phyloP scores from a whole-genome alignment of 768 basidiomycete species.

The Candolleomyces eurysporus region DNA sequence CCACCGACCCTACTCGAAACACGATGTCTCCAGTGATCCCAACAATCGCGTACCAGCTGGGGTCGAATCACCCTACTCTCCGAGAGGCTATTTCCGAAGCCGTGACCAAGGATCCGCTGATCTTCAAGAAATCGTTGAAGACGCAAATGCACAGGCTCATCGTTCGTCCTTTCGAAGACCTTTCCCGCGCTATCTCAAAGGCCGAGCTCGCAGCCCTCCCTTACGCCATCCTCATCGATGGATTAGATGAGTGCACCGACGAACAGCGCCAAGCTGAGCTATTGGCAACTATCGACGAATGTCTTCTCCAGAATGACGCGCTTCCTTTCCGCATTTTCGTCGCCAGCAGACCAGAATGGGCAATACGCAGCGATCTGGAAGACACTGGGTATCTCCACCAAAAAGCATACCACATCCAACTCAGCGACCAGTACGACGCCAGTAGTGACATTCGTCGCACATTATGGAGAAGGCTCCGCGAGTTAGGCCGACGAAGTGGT shows the following conservation, averaged over 20 bases:
- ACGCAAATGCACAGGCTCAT: constrained; percentile 8
- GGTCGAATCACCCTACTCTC: background rate
- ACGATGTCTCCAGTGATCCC: background rate
- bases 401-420: background rate
- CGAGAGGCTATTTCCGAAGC: background rate
- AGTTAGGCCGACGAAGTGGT: background rate
- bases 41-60: constrained; percentile 12
- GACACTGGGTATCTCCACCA: background rate
- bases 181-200: background rate
- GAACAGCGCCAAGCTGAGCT: constrained; percentile 7
- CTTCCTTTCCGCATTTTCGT: constrained; percentile 11
- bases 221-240: constrained; percentile 9
- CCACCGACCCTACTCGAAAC: background rate
- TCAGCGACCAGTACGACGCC: background rate
- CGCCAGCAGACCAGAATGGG: constrained; percentile 12
- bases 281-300: constrained; percentile 4
- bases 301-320: background rate
- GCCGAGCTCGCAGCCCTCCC: background rate
- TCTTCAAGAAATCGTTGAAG: background rate
- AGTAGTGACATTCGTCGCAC: background rate
- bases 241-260: constrained; percentile 14
- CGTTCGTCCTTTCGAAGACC: background rate
- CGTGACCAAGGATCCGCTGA: background rate
- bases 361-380: constrained; percentile 4
- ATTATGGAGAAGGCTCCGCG: background rate